A percentile compares a stretch with the other conserved stretches of the same genome.
These are phyloP conservation scores for Acer yangbiense DNA, from an alignment of 345 rosid genomes.

Conservation along the genomic window DNA sequence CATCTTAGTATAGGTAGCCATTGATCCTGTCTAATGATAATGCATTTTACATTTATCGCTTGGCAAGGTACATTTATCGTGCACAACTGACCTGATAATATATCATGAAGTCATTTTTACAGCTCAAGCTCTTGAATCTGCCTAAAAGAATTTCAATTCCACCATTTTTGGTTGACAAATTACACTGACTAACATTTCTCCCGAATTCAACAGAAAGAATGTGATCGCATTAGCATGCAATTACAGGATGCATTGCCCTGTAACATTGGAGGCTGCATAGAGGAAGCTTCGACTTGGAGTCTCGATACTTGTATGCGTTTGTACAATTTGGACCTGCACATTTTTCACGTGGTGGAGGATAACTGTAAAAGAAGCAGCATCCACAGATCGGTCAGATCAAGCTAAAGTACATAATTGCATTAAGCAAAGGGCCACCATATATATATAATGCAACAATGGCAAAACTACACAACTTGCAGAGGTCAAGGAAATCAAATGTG, in stretches of 20 bases:
- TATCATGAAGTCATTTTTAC: not conserved
- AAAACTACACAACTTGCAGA: not conserved
- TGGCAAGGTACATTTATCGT: not conserved
- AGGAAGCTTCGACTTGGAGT: slow-evolving; percentile 77
- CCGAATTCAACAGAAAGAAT: not conserved
- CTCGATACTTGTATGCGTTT: slow-evolving; percentile 68
- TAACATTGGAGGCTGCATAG: slow-evolving; percentile 78
- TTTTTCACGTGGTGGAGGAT: slow-evolving; percentile 75
- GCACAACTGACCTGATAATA: not conserved
- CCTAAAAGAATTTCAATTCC: slow-evolving; percentile 5
- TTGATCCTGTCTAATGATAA: not conserved
- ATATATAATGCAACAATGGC: not conserved
- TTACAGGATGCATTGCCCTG: slow-evolving; percentile 47
- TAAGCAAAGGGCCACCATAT: not conserved
- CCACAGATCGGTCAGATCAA: not conserved
- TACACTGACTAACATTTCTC: not conserved
- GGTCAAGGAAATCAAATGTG: not conserved
- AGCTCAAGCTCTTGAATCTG: not conserved
- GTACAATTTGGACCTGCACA: slow-evolving; percentile 77
- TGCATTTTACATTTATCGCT: not conserved
- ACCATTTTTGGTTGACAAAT: slow-evolving; percentile 4
- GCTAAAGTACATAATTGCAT: not conserved
- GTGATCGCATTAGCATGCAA: slow-evolving; percentile 28
- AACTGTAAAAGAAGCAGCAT: slow-evolving; percentile 36
- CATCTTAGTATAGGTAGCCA: not conserved